Conservation (phyloP, 257 asterid species). For the Solanum clarkiae region DNA sequence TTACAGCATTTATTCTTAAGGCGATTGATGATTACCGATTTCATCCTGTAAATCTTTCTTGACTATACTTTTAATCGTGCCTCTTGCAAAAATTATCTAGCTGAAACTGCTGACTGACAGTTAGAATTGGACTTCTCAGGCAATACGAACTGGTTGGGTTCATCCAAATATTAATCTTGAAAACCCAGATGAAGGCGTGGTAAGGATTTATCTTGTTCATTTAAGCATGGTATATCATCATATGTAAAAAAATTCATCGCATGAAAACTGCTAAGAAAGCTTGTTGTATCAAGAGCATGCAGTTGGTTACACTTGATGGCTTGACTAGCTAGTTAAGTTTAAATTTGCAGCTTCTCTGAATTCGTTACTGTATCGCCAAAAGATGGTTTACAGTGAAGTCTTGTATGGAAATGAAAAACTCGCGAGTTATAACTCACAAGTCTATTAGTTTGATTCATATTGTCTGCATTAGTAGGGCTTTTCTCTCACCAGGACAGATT, state of each 20-base stretch:
- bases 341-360: background rate
- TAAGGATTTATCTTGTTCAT: conserved; percentile 1
- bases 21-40: background rate
- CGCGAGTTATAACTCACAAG: background rate
- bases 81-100: background rate
- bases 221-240: background rate
- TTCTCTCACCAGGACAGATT: background rate
- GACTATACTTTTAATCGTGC: background rate
- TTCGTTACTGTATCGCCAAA: background rate
- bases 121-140: conserved; percentile 14
- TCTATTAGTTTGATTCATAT: background rate
- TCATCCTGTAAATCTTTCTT: background rate
- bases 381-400: background rate
- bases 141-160: conserved; percentile 38
- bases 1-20: background rate
- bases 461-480: background rate
- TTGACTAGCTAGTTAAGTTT: background rate
- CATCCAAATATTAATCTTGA: conserved; percentile 50
- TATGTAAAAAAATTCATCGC: background rate
- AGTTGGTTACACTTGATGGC: background rate
- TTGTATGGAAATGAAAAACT: background rate
- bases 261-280: background rate
- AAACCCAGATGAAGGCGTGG: conserved; percentile 29
- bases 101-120: background rate
- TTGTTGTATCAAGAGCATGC: background rate